Percentiles rank a stretch among this genome's conserved stretches.
Conservation (phyloP, 768 basidiomycete genomes). For the Pisolithus microcarpus region DNA sequence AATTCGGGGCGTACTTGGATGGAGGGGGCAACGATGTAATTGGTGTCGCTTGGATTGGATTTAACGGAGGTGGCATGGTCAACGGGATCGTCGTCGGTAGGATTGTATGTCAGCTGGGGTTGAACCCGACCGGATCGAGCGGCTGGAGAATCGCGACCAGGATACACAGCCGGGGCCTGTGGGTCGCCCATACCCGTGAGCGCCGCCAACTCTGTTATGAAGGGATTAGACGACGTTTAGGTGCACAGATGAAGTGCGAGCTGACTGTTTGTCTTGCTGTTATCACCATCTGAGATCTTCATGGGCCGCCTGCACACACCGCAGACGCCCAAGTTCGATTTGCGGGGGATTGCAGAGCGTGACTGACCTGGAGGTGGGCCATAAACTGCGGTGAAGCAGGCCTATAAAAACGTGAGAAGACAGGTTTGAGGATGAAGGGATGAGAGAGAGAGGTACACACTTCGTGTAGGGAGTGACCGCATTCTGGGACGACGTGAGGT, state of each 20-base stretch:
- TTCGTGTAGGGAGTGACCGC: constrained; percentile 96
- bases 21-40: constrained; percentile 83
- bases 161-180: constrained; percentile 47
- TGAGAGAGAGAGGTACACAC: constrained; percentile 30
- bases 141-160: constrained; percentile 53
- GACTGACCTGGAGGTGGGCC: constrained; percentile 68
- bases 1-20: constrained; percentile 95
- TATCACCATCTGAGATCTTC: constrained; percentile 87
- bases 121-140: constrained; percentile 30
- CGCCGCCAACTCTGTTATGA: constrained; percentile 74
- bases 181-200: constrained; percentile 83
- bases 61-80: constrained; percentile 50
- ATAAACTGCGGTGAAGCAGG: constrained; percentile 95
- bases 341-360: constrained; percentile 49
- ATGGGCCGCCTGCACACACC: constrained; percentile 96
- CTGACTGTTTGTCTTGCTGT: constrained; percentile 81
- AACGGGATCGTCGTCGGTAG: constrained; percentile 80
- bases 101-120: constrained; percentile 41
- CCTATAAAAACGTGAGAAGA: constrained; percentile 37
- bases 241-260: constrained; percentile 6
- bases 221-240: constrained; percentile 5
- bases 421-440: neutral
- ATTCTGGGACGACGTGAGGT: constrained; percentile 94
- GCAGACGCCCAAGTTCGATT: constrained; percentile 87
- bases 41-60: constrained; percentile 40